Conservation (phyloP, 1,284 basidiomycete genomes). For the Ustilago cynodontis region DNA sequence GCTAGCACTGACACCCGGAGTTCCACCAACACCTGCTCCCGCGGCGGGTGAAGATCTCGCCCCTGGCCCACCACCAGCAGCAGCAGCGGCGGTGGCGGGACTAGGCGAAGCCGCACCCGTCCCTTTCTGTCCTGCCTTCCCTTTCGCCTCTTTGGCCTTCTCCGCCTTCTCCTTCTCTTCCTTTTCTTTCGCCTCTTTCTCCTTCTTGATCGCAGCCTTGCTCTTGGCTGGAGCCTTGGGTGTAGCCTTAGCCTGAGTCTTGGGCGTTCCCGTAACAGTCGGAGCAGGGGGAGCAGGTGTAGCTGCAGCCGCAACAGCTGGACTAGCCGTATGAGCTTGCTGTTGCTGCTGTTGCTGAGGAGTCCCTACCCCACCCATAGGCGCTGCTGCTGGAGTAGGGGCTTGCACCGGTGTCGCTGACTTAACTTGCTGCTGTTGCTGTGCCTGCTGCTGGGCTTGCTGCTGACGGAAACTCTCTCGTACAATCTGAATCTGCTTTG, state of each 20-base stretch:
- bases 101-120: conserved; percentile 19
- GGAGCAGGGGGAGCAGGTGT: conserved; percentile 19
- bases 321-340: conserved; percentile 25
- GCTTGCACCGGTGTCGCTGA: conserved; percentile 17
- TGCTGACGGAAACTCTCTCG: conserved; percentile 58
- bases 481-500: conserved; percentile 60
- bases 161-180: conserved; percentile 43
- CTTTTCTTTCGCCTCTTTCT: conserved; percentile 38
- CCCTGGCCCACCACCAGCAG: too few relatives aligned
- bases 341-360: conserved; percentile 14
- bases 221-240: conserved; percentile 39
- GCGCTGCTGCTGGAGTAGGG: conserved; percentile 9
- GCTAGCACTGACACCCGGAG: conserved; percentile 3
- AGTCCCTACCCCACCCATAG: conserved; percentile 1
- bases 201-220: conserved; percentile 42
- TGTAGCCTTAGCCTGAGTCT: conserved; percentile 30
- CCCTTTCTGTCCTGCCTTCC: conserved; percentile 14
- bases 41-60: conserved; percentile 28
- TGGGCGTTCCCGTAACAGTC: conserved; percentile 13
- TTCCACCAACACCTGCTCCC: conserved; percentile 5
- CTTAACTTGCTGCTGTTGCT: conserved; percentile 24
- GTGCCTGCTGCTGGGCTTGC: conserved; percentile 42
- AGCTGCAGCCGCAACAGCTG: conserved; percentile 18
- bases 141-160: conserved; percentile 36
- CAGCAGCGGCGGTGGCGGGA: conserved; percentile 14